Evolutionary conservation across 768 basidiomycete genomes (phyloP), one percentile per base, ranked within the genome.

Genomic region (Boletus rufocinnamomeus): DNA sequence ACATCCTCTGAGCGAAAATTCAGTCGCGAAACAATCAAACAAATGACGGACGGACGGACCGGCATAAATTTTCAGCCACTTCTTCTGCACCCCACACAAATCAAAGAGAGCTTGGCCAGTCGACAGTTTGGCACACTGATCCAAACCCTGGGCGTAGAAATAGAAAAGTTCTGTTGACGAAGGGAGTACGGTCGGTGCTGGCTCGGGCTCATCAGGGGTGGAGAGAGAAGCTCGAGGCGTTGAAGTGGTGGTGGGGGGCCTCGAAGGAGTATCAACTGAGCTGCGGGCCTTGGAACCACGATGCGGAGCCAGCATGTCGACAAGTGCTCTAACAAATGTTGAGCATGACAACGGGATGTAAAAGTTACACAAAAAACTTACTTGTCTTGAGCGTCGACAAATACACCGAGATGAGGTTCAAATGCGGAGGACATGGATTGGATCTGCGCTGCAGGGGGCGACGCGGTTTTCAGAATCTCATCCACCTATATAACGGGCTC

Each of bases 131-230:
- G 92, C 89, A 67, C 96, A 98, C 68, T 95, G 92, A 52, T 98
- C 97, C 37, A 99, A 76, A 55, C 88, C 95, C 71, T 98, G 95
- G 0, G 87, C 93, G 69, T 98, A 98, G 75, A 97, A 94, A 72
- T 95, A 97, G 78, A 98, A 99, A 19, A 99, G 76, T 64, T 98
- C 95, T 1, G 95, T 98, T 1, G 95, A 98, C 0, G 93, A 95
- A 0, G 93, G 91, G 9, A 98, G 81, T 1, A 98, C 92, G 3
- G 83, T 76, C n/a, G 82, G 79, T 2, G 83, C 74, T 0, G 84
- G 74, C 28, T 78, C 76, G 27, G 79, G 75, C 3, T 79, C 80
- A 14, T 76, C 79, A 30, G 78, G 74, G 27, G 72, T 72, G 14
- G 75, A 74, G 23, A 76, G 72, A 19, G 82, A 66, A 7, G 72